Evolutionary conservation across 352 stramenopile species (phyloP).

Genomic region (Salisapilia sapeloensis): DNA sequence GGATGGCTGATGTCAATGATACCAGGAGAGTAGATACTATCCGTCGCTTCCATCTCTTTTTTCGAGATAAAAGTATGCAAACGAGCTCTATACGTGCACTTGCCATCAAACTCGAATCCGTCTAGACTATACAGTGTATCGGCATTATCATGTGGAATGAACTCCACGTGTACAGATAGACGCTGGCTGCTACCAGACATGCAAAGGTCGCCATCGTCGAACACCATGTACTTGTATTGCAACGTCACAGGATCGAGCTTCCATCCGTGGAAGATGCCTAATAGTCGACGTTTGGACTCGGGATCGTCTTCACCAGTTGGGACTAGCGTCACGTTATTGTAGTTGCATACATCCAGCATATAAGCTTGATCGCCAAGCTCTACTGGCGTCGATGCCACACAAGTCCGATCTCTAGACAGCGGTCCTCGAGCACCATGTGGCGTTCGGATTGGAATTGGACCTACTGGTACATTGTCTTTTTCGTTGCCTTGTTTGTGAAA

Average conservation of each 20-base stretch:
- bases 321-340: too few relatives aligned
- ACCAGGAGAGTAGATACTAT: constrained; percentile 44
- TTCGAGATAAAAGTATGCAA: constrained; percentile 27
- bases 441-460: too few relatives aligned
- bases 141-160: constrained; percentile 22
- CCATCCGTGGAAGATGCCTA: constrained; percentile 66
- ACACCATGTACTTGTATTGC: constrained; percentile 64
- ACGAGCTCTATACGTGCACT: constrained; percentile 33
- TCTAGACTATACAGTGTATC: constrained; percentile 20
- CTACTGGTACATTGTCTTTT: too few relatives aligned
- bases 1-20: constrained; percentile 49
- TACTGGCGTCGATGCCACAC: too few relatives aligned
- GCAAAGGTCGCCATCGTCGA: constrained; percentile 58
- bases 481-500: too few relatives aligned
- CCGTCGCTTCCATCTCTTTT: constrained; percentile 13
- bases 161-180: constrained; percentile 27
- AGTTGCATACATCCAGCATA: too few relatives aligned
- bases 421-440: too few relatives aligned
- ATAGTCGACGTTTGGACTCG: too few relatives aligned
- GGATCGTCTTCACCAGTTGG: too few relatives aligned
- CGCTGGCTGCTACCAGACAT: constrained; percentile 17
- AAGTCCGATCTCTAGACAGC: too few relatives aligned
- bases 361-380: too few relatives aligned
- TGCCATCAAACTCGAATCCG: constrained; percentile 31
- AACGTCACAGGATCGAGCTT: constrained; percentile 59